phyloP scores from a whole-genome alignment of 2,329 filamentous ascomycete genomes.

The Aphanocladium album region DNA sequence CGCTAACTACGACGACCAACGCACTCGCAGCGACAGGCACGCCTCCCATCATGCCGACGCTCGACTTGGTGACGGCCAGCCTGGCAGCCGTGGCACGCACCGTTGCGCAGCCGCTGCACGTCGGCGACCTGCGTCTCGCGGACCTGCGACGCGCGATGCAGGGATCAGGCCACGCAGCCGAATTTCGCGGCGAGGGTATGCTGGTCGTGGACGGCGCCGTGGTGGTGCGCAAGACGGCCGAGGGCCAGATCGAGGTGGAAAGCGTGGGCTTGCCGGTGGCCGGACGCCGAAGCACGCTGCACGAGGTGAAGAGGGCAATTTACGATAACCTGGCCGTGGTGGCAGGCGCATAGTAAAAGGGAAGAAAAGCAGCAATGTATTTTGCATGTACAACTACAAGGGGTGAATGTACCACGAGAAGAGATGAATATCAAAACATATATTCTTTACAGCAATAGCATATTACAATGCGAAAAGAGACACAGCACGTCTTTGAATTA shows the following conservation, averaged over 20 bases:
- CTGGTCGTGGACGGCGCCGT: conserved; percentile 84
- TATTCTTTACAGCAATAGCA: neutral
- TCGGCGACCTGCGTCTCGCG: conserved; percentile 85
- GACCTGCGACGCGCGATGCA: conserved; percentile 84
- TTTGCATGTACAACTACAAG: neutral
- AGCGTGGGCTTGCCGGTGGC: conserved; percentile 51
- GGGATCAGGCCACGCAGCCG: conserved; percentile 74
- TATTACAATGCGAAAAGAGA: neutral
- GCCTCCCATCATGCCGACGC: conserved; percentile 9
- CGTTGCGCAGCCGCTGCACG: conserved; percentile 82
- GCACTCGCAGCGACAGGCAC: conserved; percentile 15
- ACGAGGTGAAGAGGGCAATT: conserved; percentile 82
- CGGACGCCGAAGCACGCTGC: conserved; percentile 61
- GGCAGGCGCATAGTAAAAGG: conserved; percentile 54
- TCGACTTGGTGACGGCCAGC: conserved; percentile 42
- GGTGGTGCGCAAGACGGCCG: conserved; percentile 80
- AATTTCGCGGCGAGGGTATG: conserved; percentile 90
- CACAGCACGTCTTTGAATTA: neutral
- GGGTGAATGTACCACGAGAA: no score
- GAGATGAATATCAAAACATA: no score
- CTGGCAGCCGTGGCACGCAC: conserved; percentile 71
- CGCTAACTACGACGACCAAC: conserved; percentile 20
- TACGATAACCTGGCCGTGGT: conserved; percentile 94
- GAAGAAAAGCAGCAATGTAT: conserved; percentile 18
- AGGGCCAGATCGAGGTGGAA: conserved; percentile 85